Evolutionary conservation across 2,329 filamentous ascomycete species (phyloP), one percentile per base, ranked within the genome.

Genomic region (Talaromyces atroroseus): DNA sequence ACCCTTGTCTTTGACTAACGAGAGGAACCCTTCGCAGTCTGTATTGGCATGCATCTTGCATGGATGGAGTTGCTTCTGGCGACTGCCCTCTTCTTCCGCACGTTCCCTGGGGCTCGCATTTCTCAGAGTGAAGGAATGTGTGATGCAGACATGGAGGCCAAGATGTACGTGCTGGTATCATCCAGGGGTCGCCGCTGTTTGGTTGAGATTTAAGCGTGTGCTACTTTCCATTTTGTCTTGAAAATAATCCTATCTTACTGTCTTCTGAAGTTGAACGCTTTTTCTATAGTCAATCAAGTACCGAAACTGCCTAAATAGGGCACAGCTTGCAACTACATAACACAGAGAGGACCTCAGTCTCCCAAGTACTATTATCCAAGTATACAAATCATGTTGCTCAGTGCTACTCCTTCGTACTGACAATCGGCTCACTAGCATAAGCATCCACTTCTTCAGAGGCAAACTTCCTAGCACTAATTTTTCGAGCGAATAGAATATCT

Each of bases 381-480:
- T 45, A 24, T 29, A 3, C 16, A 14, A 47, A 18, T 44, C 20
- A 20, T 16, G 2, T 47, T 2, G 34, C 34, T 38, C 34, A 34
- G 32, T 57, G 48, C 49, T 57, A 29, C 36, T 57, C 46, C 40
- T 55, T 48, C 10, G 21, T 49, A 12, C 38, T n/a, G 10, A 52
- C 44, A 11, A 50, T 23, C n/a, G 32, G 63, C 32, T 68, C 64
- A 42, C 77, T 68, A 18, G 70, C 75, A 58, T 83, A 84, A 3
- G 82, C 80, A 69, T 84, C 79, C 2, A 84, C 77, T 36, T 76
- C 62, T 0, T 81, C 81, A 26, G 61, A 71, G 1, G 83, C 80
- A 68, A 94, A 95, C 65, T 90, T 87, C 65, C 90, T 80, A 5
- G 89, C 88, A 61, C 81, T 80, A 23, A 92, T 76, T 1, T 80